Base-by-base conservation (phyloP, 1,284 basidiomycete species). In the Puccinia sorghi region DNA sequence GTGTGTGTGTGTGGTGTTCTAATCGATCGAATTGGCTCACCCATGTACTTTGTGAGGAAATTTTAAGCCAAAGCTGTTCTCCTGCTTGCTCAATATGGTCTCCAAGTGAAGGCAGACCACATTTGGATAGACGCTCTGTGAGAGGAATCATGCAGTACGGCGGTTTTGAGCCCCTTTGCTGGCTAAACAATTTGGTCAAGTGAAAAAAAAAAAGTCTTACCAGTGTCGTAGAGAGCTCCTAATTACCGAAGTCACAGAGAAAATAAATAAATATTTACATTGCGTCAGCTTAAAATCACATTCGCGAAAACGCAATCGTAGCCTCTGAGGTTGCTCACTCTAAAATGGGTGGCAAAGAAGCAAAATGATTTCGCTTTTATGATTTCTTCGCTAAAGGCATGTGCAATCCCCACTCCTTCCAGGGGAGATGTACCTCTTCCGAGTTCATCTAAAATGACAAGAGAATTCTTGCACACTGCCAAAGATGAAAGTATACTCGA, bases 351-450 rank as follows among this genome's bases (percentile, higher is more conserved):
- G 15, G 76, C 69, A 56, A 79, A 79, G 22, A 79, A 79, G 57
- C 76, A 79, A 46, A 79, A 79, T 3, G 76, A 56, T 50, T 56
- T 64, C 8, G 54, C 54, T 50, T 63, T 69, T 15, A 97, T 90
- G 76, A 98, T 87, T 57, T 89, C 89, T 84, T 98, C 95, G 0
- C 93, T 92, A 79, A 98, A 92, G 0, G 96, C 94, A 84, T 96
- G 92, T 0, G 93, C 90, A 66, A 98, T 90, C 0, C 93, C 96
- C 15, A 93, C 86, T 0, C 96, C 94, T 83, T 97, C 94, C 61
- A 87, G 86, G 0, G 93, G 90, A 3, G 93, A 91, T 0, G 95
- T 97, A 3, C 93, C 94, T 48, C 93, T 73, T 1, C 83, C 83
- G 50, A 84, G 80, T 72, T 84, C 83, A 74, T 84, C 83, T 48